phyloP scores from a whole-genome alignment of 2,329 filamentous ascomycete species.

The Xylariaceae sp. region DNA sequence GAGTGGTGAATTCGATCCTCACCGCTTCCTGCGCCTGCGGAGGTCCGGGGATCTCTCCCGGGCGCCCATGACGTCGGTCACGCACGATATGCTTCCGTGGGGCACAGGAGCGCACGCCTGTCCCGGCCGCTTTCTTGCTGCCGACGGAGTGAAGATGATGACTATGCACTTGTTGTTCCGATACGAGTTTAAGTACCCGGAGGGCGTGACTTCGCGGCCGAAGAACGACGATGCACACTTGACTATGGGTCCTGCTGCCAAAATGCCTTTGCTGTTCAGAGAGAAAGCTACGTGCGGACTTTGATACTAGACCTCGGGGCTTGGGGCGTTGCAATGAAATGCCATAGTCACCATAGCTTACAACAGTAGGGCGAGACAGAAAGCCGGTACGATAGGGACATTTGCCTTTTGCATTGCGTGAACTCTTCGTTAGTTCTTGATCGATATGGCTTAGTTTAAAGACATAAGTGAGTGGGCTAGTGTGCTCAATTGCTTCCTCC shows the following conservation, averaged over 20 bases:
- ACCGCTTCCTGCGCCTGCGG: neutral
- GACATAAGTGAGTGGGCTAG: too few relatives aligned
- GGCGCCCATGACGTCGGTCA: neutral
- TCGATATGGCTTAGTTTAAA: too few relatives aligned
- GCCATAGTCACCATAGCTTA: too few relatives aligned
- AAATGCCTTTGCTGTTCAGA: neutral
- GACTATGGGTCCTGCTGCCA: neutral
- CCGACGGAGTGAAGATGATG: constrained; percentile 1
- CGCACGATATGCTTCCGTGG: constrained; percentile 1
- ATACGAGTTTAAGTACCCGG: neutral
- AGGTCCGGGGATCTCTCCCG: neutral
- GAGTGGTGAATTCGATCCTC: neutral
- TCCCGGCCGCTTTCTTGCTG: neutral
- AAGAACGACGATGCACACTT: neutral
- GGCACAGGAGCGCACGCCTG: neutral
- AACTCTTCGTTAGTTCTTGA: too few relatives aligned
- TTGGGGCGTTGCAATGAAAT: too few relatives aligned
- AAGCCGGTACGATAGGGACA: too few relatives aligned
- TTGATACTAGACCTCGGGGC: too few relatives aligned
- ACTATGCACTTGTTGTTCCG: neutral
- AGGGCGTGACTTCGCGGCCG: neutral
- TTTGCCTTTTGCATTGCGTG: too few relatives aligned
- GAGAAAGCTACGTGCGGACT: neutral
- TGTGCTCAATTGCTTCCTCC: too few relatives aligned
- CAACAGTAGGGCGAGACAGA: too few relatives aligned